A percentile compares a stretch with the other conserved stretches of the same genome.
Evolutionary conservation across 116 monocot species (phyloP).

Genomic region (Trichopus zeylanicus): DNA sequence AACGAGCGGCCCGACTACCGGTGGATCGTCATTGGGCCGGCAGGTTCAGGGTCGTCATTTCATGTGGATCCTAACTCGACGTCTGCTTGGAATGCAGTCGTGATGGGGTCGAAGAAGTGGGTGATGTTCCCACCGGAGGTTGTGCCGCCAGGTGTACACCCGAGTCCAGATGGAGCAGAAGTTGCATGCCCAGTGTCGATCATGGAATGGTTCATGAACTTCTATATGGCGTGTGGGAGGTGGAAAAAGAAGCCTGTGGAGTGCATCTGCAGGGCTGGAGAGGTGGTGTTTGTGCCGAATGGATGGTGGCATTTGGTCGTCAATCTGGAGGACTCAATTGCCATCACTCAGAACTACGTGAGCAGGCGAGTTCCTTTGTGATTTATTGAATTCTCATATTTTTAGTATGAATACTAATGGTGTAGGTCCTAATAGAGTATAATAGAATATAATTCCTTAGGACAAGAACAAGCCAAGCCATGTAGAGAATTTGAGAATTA

Average conservation of each 20-base stretch:
- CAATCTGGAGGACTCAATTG: slow-evolving; percentile 93
- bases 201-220: slow-evolving; percentile 99
- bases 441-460: no score
- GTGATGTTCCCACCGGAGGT: slow-evolving; percentile 92
- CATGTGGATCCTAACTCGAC: slow-evolving; percentile 97
- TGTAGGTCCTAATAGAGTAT: no score
- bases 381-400: background rate
- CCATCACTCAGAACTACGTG: slow-evolving; percentile 95
- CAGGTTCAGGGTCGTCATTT: slow-evolving; percentile 92
- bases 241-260: slow-evolving; percentile 80
- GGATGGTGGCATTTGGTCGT: slow-evolving; percentile 99
- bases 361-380: slow-evolving; percentile 48
- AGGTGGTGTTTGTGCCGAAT: slow-evolving; percentile 94
- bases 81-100: slow-evolving; percentile 93
- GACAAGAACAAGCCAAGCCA: no score
- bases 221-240: slow-evolving; percentile 50
- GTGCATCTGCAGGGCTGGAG: slow-evolving; percentile 78
- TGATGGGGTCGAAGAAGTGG: slow-evolving; percentile 92
- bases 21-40: slow-evolving; percentile 88
- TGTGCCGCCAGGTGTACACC: slow-evolving; percentile 87
- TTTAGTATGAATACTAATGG: no score
- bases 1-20: slow-evolving; percentile 71
- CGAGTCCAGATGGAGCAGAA: slow-evolving; percentile 81
- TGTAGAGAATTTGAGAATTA: no score
- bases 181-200: slow-evolving; percentile 94